Percentiles rank a stretch among this genome's conserved stretches.
Evolutionary conservation across 441 rosid genomes (phyloP).

Genomic region (Corymbia citriodora): DNA sequence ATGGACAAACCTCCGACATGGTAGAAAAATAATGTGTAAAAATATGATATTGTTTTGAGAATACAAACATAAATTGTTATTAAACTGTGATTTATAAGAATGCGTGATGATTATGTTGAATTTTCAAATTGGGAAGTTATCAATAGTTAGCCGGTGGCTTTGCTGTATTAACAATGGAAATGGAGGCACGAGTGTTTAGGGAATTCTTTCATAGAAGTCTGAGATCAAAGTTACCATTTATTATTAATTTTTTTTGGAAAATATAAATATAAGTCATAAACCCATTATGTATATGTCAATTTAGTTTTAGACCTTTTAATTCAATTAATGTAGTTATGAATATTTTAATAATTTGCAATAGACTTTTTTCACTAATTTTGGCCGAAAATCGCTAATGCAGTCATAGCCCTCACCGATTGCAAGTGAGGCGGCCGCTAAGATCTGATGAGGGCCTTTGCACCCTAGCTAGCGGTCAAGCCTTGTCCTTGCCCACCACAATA

Average conservation of each 20-base stretch:
- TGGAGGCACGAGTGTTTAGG: background rate
- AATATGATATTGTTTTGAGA: background rate
- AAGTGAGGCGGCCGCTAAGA: background rate
- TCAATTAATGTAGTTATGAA: too few relatives aligned
- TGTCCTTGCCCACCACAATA: background rate
- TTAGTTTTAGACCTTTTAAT: too few relatives aligned
- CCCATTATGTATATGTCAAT: too few relatives aligned
- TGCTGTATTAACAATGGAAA: background rate
- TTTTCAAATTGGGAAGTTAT: background rate
- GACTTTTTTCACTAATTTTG: too few relatives aligned
- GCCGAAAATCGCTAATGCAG: rapidly evolving
- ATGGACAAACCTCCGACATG: background rate
- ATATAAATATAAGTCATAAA: too few relatives aligned
- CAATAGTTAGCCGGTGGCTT: background rate
- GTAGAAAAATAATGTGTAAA: background rate
- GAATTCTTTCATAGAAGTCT: too few relatives aligned
- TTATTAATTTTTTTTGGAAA: too few relatives aligned
- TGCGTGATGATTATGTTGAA: background rate
- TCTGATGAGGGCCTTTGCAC: background rate
- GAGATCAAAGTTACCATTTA: too few relatives aligned
- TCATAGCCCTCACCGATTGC: background rate
- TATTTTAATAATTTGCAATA: background rate
- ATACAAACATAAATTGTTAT: too few relatives aligned
- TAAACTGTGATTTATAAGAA: background rate
- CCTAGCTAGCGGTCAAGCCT: background rate